These are phyloP conservation scores for Astraeus odoratus DNA, from an alignment of 768 basidiomycete species.

Conservation along the genomic window DNA sequence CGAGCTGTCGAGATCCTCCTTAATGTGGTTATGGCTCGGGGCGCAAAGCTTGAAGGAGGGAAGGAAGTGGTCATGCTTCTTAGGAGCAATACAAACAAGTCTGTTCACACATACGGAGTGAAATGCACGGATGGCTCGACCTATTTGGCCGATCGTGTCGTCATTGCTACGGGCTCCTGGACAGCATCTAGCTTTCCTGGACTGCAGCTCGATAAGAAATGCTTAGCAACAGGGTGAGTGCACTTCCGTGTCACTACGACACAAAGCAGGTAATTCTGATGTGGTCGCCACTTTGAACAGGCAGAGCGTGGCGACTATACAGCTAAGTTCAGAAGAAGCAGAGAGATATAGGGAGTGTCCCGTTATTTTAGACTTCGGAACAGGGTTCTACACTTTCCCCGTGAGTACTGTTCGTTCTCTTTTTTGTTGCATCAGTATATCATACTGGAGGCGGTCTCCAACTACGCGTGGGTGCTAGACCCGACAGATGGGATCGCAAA, in stretches of 20 bases:
- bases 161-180: constrained; percentile 81
- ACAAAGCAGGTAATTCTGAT: neutral
- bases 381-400: constrained; percentile 82
- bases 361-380: constrained; percentile 64
- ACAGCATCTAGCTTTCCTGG: constrained; percentile 72
- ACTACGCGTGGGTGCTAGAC: too few relatives aligned
- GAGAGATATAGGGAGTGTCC: constrained; percentile 52
- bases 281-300: constrained; percentile 30
- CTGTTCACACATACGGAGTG: constrained; percentile 50
- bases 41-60: constrained; percentile 53
- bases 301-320: constrained; percentile 72
- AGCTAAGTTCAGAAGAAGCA: constrained; percentile 66
- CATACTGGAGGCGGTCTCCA: neutral
- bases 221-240: constrained; percentile 76
- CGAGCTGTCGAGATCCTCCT: constrained; percentile 56
- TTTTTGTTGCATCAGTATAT: neutral
- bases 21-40: constrained; percentile 46
- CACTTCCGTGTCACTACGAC: too few relatives aligned
- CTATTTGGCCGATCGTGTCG: constrained; percentile 51
- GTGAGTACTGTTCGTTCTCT: constrained; percentile 35
- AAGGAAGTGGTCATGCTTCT: constrained; percentile 49
- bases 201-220: constrained; percentile 40
- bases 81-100: constrained; percentile 17
- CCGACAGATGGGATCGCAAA: too few relatives aligned
- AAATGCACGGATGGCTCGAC: constrained; percentile 49